These are phyloP conservation scores for Penicillium hordei DNA, from an alignment of 2,329 filamentous ascomycete genomes.

Conservation along the genomic window DNA sequence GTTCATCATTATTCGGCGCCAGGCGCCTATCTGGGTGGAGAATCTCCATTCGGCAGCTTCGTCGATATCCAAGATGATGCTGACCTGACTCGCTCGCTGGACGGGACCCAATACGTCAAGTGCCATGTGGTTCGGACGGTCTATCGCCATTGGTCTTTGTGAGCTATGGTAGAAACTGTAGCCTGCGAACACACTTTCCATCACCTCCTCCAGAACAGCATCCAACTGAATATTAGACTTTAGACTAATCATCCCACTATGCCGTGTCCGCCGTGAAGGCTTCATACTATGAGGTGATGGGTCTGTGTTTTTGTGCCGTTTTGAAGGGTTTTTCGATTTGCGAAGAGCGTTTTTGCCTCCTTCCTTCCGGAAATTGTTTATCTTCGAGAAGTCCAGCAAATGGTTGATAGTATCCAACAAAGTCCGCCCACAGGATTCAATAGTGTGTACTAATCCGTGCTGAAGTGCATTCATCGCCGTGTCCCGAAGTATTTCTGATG, in stretches of 20 bases:
- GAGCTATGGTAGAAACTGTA: conserved; percentile 25
- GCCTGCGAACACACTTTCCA: conserved; percentile 28
- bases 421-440: conserved; percentile 44
- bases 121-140: background rate
- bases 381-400: conserved; percentile 33
- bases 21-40: conserved; percentile 43
- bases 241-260: background rate
- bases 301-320: background rate
- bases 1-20: conserved; percentile 51
- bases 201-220: conserved; percentile 25
- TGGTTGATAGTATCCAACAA: conserved; percentile 46
- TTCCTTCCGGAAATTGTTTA: background rate
- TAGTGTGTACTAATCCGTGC: conserved; percentile 34
- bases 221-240: conserved; percentile 17
- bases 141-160: conserved; percentile 5
- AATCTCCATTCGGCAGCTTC: background rate
- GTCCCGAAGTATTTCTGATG: conserved; percentile 35
- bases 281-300: background rate
- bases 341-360: background rate
- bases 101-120: background rate
- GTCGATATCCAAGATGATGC: conserved; percentile 41
- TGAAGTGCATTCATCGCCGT: conserved; percentile 30
- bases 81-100: conserved; percentile 10
- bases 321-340: background rate
- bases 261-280: background rate